Conservation (phyloP, 1,139 yeast species). For the Pichia sp. region DNA sequence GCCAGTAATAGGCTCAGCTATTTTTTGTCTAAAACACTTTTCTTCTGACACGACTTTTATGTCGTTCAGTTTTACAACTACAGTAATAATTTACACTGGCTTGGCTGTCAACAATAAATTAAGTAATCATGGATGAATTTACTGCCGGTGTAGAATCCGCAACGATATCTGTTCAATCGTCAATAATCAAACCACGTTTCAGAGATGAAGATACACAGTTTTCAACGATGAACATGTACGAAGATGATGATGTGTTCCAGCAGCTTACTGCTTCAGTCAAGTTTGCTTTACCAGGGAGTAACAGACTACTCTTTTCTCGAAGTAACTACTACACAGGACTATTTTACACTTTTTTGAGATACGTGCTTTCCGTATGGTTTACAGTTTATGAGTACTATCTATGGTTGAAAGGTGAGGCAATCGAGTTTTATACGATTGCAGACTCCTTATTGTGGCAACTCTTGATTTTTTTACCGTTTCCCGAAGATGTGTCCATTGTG, state of each 20-base stretch:
- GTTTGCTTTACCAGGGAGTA: conserved; percentile 21
- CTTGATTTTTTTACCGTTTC: conserved; percentile 19
- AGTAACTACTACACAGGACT: conserved; percentile 7
- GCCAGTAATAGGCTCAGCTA: background rate
- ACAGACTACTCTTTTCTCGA: conserved; percentile 14
- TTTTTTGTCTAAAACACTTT: background rate
- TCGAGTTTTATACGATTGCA: conserved; percentile 5
- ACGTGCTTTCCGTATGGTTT: conserved; percentile 16
- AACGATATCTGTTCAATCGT: conserved; percentile 23
- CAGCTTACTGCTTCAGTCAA: conserved; percentile 2
- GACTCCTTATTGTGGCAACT: conserved; percentile 21
- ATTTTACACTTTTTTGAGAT: conserved; percentile 13
- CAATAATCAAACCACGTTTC: conserved; percentile 27
- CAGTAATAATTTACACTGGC: background rate
- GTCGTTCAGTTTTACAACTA: background rate
- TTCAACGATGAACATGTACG: conserved; percentile 24
- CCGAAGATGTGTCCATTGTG: conserved; percentile 15
- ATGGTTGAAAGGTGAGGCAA: background rate
- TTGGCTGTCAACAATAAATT: background rate
- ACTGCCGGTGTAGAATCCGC: conserved; percentile 11
- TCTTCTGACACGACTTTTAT: background rate
- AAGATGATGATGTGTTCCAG: conserved; percentile 16
- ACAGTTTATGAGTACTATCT: conserved; percentile 11
- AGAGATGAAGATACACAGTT: conserved; percentile 24
- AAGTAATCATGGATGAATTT: conserved; percentile 2